Conservation (phyloP, 352 stramenopile genomes). For the Pythium folliculosum region DNA sequence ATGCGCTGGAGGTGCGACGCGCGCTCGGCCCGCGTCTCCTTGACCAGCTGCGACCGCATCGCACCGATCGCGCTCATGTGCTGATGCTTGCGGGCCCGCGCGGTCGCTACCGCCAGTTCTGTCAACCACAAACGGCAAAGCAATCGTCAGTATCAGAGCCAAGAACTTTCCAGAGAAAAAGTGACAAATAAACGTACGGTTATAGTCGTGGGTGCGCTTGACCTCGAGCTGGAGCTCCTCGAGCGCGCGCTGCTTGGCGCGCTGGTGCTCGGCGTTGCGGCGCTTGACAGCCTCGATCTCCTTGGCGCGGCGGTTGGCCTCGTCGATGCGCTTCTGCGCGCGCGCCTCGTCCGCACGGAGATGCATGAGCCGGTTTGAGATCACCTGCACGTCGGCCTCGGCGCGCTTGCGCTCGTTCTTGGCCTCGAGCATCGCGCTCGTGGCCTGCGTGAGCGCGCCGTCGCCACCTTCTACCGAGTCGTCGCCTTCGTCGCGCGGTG, state of each 20-base stretch:
- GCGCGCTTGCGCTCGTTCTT: slow-evolving; percentile 61
- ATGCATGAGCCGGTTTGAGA: slow-evolving; percentile 67
- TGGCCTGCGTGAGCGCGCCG: slow-evolving; percentile 15
- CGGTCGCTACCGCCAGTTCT: slow-evolving; percentile 35
- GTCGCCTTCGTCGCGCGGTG: not conserved
- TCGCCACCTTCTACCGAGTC: slow-evolving; percentile 1
- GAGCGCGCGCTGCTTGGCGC: slow-evolving; percentile 47
- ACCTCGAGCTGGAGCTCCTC: slow-evolving; percentile 65
- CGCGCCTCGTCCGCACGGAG: slow-evolving; percentile 57
- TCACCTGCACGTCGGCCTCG: slow-evolving; percentile 55
- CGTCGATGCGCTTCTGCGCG: slow-evolving; percentile 67
- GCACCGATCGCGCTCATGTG: slow-evolving; percentile 39
- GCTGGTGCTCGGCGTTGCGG: slow-evolving; percentile 54
- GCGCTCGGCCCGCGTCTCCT: slow-evolving; percentile 51
- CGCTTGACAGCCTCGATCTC: slow-evolving; percentile 68
- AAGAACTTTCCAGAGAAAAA: not conserved
- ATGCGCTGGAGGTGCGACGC: slow-evolving; percentile 48
- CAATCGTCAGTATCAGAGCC: too few relatives aligned
- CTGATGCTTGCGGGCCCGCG: slow-evolving; percentile 47
- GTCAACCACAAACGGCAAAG: not conserved
- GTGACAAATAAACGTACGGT: slow-evolving; percentile 36
- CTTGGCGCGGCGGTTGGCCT: slow-evolving; percentile 54
- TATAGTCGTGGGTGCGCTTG: slow-evolving; percentile 46
- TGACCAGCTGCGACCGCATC: slow-evolving; percentile 51
- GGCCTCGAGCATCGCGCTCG: slow-evolving; percentile 60